phyloP scores from a whole-genome alignment of 306 rosid genomes.

The Comarum palustre region DNA sequence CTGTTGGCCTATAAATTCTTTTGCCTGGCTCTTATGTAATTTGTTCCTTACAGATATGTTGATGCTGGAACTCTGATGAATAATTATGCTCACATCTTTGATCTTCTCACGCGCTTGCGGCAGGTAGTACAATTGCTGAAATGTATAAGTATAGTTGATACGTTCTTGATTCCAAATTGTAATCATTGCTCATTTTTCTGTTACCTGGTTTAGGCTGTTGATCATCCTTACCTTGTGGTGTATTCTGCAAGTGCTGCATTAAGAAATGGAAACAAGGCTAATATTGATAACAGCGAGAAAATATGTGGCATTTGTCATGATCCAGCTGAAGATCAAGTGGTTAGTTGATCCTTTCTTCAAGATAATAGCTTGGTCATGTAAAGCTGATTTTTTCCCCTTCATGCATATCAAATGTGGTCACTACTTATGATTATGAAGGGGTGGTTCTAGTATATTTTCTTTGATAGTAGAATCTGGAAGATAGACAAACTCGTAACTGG shows the following conservation, averaged over 20 bases:
- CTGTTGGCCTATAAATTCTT: not conserved
- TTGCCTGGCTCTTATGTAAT: conserved; percentile 20
- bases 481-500: not conserved
- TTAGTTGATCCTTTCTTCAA: conserved; percentile 33
- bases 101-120: conserved; percentile 82
- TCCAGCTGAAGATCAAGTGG: conserved; percentile 69
- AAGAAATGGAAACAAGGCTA: conserved; percentile 36
- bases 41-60: conserved; percentile 56
- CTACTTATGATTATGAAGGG: not conserved
- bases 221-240: conserved; percentile 86
- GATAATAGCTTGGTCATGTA: not conserved
- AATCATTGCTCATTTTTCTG: not conserved
- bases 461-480: not conserved
- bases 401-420: not conserved
- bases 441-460: not conserved
- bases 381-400: not conserved
- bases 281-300: conserved; percentile 37
- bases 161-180: not conserved
- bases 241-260: conserved; percentile 63
- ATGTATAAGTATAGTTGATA: not conserved
- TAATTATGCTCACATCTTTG: conserved; percentile 93
- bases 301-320: conserved; percentile 78
- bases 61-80: conserved; percentile 60
- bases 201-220: conserved; percentile 60
- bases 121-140: conserved; percentile 49